Evolutionary conservation across 1,284 basidiomycete genomes (phyloP).

Genomic region (Coniferiporia sulphurascens): DNA sequence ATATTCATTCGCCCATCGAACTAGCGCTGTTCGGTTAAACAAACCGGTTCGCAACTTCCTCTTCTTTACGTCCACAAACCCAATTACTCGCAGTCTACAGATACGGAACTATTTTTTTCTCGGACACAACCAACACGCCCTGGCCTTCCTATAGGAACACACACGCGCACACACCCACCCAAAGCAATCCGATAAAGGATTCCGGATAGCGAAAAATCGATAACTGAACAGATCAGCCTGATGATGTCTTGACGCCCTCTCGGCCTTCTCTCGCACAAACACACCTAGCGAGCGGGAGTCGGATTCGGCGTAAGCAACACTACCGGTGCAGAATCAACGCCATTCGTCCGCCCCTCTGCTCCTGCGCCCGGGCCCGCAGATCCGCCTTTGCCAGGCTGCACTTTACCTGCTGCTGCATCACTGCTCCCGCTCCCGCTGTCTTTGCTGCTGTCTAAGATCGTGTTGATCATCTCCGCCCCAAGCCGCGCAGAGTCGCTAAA

Average conservation of each 20-base stretch:
- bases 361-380: neutral
- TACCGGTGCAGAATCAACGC: neutral
- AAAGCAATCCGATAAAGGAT: neutral
- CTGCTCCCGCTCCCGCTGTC: neutral
- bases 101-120: no score
- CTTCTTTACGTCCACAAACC: no score
- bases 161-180: no score
- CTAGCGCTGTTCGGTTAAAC: no score
- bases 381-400: no score
- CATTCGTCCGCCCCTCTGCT: neutral
- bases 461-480: slow-evolving; percentile 89
- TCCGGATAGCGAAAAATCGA: neutral
- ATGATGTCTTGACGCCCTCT: neutral
- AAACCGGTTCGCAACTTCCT: no score
- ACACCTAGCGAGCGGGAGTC: neutral
- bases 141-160: no score
- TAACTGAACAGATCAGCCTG: neutral
- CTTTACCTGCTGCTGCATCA: neutral
- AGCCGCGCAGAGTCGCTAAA: slow-evolving; percentile 84
- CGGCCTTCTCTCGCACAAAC: neutral
- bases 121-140: no score
- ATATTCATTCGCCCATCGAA: no score
- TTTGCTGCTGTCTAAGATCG: slow-evolving; percentile 57
- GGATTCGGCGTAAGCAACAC: neutral
- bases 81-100: no score